Conservation (phyloP, 1,284 basidiomycete genomes). For the Golubevia sp. region DNA sequence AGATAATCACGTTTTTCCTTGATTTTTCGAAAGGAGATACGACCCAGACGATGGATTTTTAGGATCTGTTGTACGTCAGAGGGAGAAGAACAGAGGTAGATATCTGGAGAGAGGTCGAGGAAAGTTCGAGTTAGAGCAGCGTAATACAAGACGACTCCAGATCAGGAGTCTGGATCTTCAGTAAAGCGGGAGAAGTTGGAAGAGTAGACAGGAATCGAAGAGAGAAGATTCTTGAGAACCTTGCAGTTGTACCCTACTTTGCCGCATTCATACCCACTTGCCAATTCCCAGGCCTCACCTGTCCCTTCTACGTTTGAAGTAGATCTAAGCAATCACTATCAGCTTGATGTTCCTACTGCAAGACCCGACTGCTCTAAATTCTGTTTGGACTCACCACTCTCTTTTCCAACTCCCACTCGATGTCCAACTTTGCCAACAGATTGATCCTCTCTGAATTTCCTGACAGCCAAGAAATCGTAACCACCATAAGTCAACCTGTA, state of each 20-base stretch:
- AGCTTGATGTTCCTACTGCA: too few species aligned
- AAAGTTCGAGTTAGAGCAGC: not conserved
- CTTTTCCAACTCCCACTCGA: conserved; percentile 56
- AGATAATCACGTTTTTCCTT: conserved; percentile 61
- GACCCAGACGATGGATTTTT: conserved; percentile 56
- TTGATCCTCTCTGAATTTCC: conserved; percentile 3
- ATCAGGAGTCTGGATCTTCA: too few species aligned
- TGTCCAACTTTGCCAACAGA: conserved; percentile 53
- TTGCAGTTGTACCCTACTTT: too few species aligned
- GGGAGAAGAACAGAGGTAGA: conserved; percentile 41
- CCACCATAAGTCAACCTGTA: conserved; percentile 60
- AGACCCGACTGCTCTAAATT: too few species aligned
- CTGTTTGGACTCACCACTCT: conserved; percentile 17
- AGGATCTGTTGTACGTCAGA: conserved; percentile 44
- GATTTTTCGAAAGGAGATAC: conserved; percentile 56
- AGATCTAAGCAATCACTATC: too few species aligned
- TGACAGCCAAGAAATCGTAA: conserved; percentile 55
- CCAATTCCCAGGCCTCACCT: too few species aligned
- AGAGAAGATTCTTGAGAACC: too few species aligned
- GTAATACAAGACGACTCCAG: too few species aligned
- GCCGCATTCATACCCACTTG: too few species aligned
- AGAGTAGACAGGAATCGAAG: not conserved
- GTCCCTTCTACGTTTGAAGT: too few species aligned
- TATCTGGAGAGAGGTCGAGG: too few species aligned
- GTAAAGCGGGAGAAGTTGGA: not conserved